Base-by-base conservation (phyloP, 495 filamentous ascomycete genomes). In the Penicillium fimorum region DNA sequence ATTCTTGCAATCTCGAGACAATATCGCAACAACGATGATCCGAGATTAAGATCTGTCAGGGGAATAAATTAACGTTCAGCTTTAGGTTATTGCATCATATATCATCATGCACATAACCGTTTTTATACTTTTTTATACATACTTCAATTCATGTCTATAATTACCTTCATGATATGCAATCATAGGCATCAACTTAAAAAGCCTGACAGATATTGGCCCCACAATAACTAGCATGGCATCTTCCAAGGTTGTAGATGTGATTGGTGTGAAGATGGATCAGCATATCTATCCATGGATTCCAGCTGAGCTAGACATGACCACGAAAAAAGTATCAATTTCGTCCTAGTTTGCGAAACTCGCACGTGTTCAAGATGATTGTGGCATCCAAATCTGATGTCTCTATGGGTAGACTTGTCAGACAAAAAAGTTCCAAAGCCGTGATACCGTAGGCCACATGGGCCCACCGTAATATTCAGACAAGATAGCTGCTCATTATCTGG, bases 1-100 rank as follows among this genome's bases (percentile, higher is more conserved):
- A 47, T 53, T 47, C 56, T 50, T 57, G 61, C 55, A 56, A 54
- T 61, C 45, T 53, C 43, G 43, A 63, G 61, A 64, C 63, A 61
- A 59, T 47, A 53, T 12, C 59, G 65, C 46, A 58, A 48, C 11
- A 62, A 68, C 3, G 18, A 45, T 58, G 50, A 9, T 40, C 54
- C 65, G 62, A 17, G 22, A 27, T 18, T 27, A 33, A 29, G 58
- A 18, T 58, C 59, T 49, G 50, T 59, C 61, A 63, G 50, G 50
- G 50, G 41, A 37, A 47, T 18, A 35, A 53, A 44, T 53, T 53
- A 53, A 45, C 25, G 25, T 42, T 30, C 22, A 24, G 40, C 10
- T 52, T 47, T 47, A 50, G 48, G 45, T 33, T 43, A 67, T 67
- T 67, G 59, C 65, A 62, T 65, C 62, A 63, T 61, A 17, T 20